A percentile compares a stretch with the other conserved stretches of the same genome.
These are phyloP conservation scores for Geotrichum aggregatum DNA, from an alignment of 1,139 yeast genomes.

Conservation along the genomic window DNA sequence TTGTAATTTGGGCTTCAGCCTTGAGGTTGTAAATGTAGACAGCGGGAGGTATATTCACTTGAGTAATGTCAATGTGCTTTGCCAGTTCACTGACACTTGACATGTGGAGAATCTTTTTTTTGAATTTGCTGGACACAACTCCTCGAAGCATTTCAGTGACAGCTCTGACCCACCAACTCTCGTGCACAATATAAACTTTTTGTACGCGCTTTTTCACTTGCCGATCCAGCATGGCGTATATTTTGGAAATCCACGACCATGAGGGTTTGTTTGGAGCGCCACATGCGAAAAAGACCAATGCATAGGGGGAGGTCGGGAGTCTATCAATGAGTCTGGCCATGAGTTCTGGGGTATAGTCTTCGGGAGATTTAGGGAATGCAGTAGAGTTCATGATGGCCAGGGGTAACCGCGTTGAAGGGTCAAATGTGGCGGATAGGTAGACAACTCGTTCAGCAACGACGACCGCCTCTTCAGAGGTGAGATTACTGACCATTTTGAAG, in stretches of 20 bases:
- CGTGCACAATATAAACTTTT: conserved; percentile 79
- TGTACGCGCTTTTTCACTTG: conserved; percentile 52
- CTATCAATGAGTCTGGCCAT: conserved; percentile 35
- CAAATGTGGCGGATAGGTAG: conserved; percentile 54
- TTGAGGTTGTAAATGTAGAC: conserved; percentile 57
- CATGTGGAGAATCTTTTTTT: conserved; percentile 47
- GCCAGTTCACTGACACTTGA: conserved; percentile 60
- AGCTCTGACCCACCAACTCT: conserved; percentile 83
- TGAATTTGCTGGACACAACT: conserved; percentile 48
- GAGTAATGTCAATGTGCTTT: conserved; percentile 64
- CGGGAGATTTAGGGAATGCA: conserved; percentile 45
- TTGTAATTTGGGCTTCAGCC: conserved; percentile 33
- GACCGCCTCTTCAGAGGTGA: conserved; percentile 26
- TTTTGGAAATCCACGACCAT: conserved; percentile 78
- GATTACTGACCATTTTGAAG: conserved; percentile 18
- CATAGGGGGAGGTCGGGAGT: conserved; percentile 56
- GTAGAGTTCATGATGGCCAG: conserved; percentile 72
- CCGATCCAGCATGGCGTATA: conserved; percentile 65
- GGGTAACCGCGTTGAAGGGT: conserved; percentile 60
- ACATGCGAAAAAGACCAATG: conserved; percentile 69
- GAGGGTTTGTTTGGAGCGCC: conserved; percentile 55
- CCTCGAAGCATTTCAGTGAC: conserved; percentile 69
- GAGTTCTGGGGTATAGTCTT: conserved; percentile 23
- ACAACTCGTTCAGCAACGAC: conserved; percentile 45
- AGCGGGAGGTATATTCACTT: conserved; percentile 68